These are phyloP conservation scores for Phytopythium kandeliae DNA, from an alignment of 352 stramenopile genomes.

Conservation along the genomic window DNA sequence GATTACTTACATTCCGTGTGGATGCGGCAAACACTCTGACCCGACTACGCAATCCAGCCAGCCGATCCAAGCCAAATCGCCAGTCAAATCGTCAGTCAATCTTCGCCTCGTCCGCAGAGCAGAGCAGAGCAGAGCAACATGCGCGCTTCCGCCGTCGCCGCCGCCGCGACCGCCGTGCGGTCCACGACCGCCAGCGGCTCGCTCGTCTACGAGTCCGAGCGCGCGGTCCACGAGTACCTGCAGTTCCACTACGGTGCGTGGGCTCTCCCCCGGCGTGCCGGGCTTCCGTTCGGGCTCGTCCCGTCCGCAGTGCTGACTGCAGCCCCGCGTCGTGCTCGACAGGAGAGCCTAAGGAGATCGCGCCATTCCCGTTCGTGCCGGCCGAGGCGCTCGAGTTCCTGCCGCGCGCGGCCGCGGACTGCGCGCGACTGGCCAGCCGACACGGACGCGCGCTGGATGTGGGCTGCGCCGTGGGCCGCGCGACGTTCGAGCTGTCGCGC, in stretches of 20 bases:
- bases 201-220: conserved; percentile 83
- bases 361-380: conserved; percentile 68
- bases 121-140: not conserved
- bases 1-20: too few relatives aligned
- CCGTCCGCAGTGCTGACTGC: too few relatives aligned
- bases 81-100: too few relatives aligned
- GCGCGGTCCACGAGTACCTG: conserved; percentile 86
- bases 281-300: not conserved
- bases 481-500: conserved; percentile 92
- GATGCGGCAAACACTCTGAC: too few relatives aligned
- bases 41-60: too few relatives aligned
- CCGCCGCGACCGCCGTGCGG: conserved; percentile 21
- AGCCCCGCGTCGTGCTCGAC: too few relatives aligned
- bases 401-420: conserved; percentile 72
- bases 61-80: too few relatives aligned
- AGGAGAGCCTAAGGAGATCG: too few relatives aligned
- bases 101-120: not conserved
- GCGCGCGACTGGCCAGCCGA: conserved; percentile 43
- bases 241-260: conserved; percentile 87
- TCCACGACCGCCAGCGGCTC: conserved; percentile 87
- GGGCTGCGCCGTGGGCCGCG: conserved; percentile 92
- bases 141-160: not conserved
- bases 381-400: conserved; percentile 85
- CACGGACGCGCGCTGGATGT: conserved; percentile 90
- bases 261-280: not conserved